Conservation (phyloP, 345 rosid species). For the Eucalyptus melliodora region DNA sequence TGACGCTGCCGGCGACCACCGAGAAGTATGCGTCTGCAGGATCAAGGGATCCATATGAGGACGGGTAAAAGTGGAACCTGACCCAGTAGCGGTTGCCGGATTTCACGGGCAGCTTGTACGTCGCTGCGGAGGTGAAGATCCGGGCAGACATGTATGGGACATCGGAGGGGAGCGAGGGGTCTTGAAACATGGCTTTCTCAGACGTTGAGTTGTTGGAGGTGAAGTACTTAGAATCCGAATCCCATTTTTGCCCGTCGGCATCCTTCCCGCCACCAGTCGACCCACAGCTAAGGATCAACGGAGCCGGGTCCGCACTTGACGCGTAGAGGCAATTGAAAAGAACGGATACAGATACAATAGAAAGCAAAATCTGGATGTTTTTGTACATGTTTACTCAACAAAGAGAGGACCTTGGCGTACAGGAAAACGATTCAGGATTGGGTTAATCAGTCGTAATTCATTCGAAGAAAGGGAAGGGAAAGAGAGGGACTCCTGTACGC, state of each 20-base stretch:
- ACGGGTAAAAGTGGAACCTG: slow-evolving; percentile 60
- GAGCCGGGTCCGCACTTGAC: neutral
- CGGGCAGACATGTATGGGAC: slow-evolving; percentile 76
- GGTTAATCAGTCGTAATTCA: neutral
- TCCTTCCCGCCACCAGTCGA: slow-evolving; percentile 32
- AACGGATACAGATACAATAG: neutral
- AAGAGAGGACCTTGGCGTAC: neutral
- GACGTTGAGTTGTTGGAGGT: slow-evolving; percentile 9
- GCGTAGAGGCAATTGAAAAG: neutral
- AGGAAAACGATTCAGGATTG: neutral
- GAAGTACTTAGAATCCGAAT: slow-evolving; percentile 39
- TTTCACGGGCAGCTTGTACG: slow-evolving; percentile 35
- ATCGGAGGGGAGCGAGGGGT: slow-evolving; percentile 48
- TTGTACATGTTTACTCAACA: neutral
- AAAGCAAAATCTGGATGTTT: neutral
- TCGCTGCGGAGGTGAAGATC: slow-evolving; percentile 37
- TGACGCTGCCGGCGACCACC: slow-evolving; percentile 28
- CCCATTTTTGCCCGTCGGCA: slow-evolving; percentile 53
- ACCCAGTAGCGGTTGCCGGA: slow-evolving; percentile 26
- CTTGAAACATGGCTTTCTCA: slow-evolving; percentile 42
- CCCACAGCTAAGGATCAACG: slow-evolving; percentile 37
- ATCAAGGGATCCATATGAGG: slow-evolving; percentile 31
- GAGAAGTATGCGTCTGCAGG: slow-evolving; percentile 48
- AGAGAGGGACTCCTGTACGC: neutral
- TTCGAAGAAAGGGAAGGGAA: neutral